A percentile compares a stretch with the other conserved stretches of the same genome.
Conservation (phyloP, 768 basidiomycete species). For the Trametes meyenii region DNA sequence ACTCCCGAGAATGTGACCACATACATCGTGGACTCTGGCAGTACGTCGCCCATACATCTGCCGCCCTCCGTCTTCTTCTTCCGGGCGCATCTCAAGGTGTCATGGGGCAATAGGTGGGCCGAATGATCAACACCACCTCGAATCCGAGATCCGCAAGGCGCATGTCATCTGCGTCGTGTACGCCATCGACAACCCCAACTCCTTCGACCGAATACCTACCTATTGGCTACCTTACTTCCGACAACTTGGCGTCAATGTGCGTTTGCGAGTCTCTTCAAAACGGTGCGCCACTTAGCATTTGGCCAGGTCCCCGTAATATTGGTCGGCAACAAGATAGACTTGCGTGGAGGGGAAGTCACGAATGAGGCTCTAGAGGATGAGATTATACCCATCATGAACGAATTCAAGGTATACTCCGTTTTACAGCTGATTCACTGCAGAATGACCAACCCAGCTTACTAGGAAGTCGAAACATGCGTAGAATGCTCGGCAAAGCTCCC, state of each 20-base stretch:
- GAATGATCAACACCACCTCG: slow-evolving; percentile 84
- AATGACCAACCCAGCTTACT: slow-evolving; percentile 2
- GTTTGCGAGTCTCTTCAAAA: slow-evolving; percentile 27
- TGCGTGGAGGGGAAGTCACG: slow-evolving; percentile 90
- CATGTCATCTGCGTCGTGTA: slow-evolving; percentile 99
- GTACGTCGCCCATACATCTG: slow-evolving; percentile 48
- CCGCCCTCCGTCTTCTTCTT: neutral
- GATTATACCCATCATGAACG: slow-evolving; percentile 95
- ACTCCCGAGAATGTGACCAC: slow-evolving; percentile 98
- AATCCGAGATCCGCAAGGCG: slow-evolving; percentile 94
- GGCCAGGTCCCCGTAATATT: slow-evolving; percentile 91
- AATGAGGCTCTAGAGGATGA: slow-evolving; percentile 94
- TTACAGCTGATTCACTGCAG: neutral
- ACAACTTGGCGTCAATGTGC: slow-evolving; percentile 92
- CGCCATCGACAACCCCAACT: slow-evolving; percentile 93
- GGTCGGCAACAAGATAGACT: slow-evolving; percentile 97
- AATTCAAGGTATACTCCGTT: slow-evolving; percentile 79
- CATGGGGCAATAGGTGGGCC: slow-evolving; percentile 61
- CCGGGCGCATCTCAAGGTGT: neutral
- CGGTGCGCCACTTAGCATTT: neutral
- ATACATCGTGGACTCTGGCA: slow-evolving; percentile 96
- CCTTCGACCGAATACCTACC: slow-evolving; percentile 96
- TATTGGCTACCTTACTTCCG: slow-evolving; percentile 98
- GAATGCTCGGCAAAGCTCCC: slow-evolving; percentile 94
- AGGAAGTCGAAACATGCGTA: slow-evolving; percentile 99